Evolutionary conservation across 1,284 basidiomycete species (phyloP).

Genomic region (Wallemia ichthyophaga): DNA sequence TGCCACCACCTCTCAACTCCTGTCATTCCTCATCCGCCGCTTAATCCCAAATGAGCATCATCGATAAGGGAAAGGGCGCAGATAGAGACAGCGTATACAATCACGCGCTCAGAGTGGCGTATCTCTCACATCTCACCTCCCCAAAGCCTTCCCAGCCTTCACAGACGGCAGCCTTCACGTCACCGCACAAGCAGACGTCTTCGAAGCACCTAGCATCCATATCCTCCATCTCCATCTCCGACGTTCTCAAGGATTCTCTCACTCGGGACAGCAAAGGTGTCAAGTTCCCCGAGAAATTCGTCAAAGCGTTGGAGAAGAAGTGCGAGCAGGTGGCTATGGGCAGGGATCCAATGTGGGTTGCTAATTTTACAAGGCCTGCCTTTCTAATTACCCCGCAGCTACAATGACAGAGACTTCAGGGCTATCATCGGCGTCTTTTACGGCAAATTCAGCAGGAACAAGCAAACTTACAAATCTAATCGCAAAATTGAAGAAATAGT

Average conservation of each 20-base stretch:
- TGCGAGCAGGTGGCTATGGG: conserved; percentile 74
- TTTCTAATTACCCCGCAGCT: conserved; percentile 20
- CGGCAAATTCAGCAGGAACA: conserved; percentile 38
- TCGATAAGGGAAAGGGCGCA: background rate
- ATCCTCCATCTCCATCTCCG: conserved; percentile 42
- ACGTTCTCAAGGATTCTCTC: conserved; percentile 38
- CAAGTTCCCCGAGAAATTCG: conserved; percentile 68
- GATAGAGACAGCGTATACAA: background rate
- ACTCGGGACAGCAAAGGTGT: conserved; percentile 39
- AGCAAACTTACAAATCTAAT: conserved; percentile 67
- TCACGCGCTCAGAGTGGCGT: conserved; percentile 6
- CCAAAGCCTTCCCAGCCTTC: conserved; percentile 24
- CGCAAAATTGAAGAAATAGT: conserved; percentile 92
- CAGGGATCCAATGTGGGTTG: conserved; percentile 44
- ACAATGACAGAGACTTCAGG: conserved; percentile 56
- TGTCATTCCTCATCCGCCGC: background rate
- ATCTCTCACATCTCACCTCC: conserved; percentile 34
- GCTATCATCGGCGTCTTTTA: conserved; percentile 72
- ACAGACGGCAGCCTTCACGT: conserved; percentile 12
- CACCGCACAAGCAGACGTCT: conserved; percentile 28
- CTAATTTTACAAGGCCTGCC: background rate
- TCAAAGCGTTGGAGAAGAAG: conserved; percentile 60
- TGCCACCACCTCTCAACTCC: no score
- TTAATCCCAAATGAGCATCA: background rate
- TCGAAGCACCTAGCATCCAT: conserved; percentile 29